Base-by-base conservation (phyloP, 176 grass and related monocot genomes). In the Melocanna baccifera region DNA sequence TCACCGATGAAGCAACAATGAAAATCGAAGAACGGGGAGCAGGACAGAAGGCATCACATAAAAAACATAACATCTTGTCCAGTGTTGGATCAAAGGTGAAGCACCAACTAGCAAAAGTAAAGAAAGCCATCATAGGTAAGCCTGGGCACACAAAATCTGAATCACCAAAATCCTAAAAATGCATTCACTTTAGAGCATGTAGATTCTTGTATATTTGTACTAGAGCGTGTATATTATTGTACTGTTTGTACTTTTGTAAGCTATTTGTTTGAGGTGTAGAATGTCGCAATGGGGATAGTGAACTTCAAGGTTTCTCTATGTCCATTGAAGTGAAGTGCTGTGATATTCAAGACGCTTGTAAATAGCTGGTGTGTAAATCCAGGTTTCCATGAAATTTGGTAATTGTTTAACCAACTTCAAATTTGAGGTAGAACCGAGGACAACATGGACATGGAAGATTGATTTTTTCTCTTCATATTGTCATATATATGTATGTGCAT, bases 81-180 rank as follows among this genome's bases (percentile, higher is more conserved):
- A 91, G 95, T 12, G 90, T 97, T 59, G 86, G 95, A 70, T 94
- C 90, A 40, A 97, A 97, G 75, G 95, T 97, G 43, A 97, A 97
- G 45, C 92, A 91, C 18, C 93, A 94, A 67, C 57, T 97, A 58
- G 90, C 87, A 76, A 97, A 97, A 75, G 95, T 97, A 29, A 97
- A 91, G 78, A 97, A 97, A 83, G 95, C 82, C 61, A 94, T 97
- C 16, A 88, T 88, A 50, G 88, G 92, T 66, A 97, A 97, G 78
- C 88, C 95, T 39, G 90, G 85, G 47, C 85, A 86, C 45, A 41
- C 86, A 78, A 91, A 89, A 66, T 90, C 78, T 59, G 78, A 77
- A 52, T 84, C 87, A 26, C 67, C 86, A 51, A 92, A 88, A 85
- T 84, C 85, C 79, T 85, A 82, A 84, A 62, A 51, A 39, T 47